Conservation (phyloP, 1,139 yeast species). For the Yamadazyma triangularis region DNA sequence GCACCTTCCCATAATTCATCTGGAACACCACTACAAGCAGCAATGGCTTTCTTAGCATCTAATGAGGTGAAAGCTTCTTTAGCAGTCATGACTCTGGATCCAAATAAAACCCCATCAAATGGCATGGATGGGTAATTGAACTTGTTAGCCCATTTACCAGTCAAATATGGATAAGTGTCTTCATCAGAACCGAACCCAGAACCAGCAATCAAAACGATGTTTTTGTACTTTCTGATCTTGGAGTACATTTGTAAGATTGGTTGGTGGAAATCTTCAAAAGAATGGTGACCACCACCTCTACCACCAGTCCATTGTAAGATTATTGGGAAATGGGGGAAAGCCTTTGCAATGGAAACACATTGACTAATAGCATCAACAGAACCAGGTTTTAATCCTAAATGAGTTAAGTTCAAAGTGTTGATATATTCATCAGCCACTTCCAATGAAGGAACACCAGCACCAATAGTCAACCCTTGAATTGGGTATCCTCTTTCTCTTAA, state of each 20-base stretch:
- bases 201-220: constrained; percentile 90
- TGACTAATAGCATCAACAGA: constrained; percentile 88
- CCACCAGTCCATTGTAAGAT: constrained; percentile 99
- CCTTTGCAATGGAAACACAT: constrained; percentile 86
- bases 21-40: constrained; percentile 83
- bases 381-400: constrained; percentile 96
- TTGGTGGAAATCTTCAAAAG: constrained; percentile 98
- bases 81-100: constrained; percentile 96
- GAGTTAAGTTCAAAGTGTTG: constrained; percentile 86
- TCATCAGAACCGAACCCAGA: constrained; percentile 97
- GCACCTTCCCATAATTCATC: constrained; percentile 91
- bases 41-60: constrained; percentile 91
- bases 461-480: constrained; percentile 91
- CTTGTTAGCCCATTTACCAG: constrained; percentile 89
- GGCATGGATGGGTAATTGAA: constrained; percentile 98
- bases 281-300: constrained; percentile 99
- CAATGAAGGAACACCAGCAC: constrained; percentile 98
- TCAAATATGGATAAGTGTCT: constrained; percentile 94
- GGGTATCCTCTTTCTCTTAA: constrained; percentile 93
- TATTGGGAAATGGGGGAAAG: constrained; percentile 94
- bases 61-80: constrained; percentile 93
- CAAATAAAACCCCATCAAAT: constrained; percentile 93
- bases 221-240: constrained; percentile 85
- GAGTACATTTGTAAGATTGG: constrained; percentile 95
- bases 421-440: constrained; percentile 98